Evolutionary conservation across 257 asterid genomes (phyloP).

Genomic region (Solanum pinnatisectum): DNA sequence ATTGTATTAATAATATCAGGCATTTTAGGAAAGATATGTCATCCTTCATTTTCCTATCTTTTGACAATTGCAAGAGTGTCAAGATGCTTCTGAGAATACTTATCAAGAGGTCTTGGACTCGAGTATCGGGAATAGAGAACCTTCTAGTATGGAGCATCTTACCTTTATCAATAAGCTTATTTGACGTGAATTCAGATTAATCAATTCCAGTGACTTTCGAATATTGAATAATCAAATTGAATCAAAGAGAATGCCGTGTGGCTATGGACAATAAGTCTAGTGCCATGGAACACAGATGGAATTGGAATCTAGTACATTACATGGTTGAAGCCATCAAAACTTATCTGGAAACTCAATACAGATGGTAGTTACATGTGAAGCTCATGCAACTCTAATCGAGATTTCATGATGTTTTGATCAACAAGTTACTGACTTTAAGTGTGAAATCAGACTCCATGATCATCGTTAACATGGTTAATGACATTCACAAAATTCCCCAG

Average conservation of each 20-base stretch:
- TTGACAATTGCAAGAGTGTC: not conserved
- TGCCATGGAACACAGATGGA: not conserved
- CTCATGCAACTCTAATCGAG: not conserved
- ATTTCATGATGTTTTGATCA: not conserved
- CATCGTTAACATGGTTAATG: not conserved
- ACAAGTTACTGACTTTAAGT: not conserved
- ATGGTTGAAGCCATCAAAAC: not conserved
- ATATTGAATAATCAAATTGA: not conserved
- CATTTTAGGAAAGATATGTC: not conserved
- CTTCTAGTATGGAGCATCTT: not conserved
- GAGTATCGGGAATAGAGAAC: not conserved
- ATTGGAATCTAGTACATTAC: not conserved
- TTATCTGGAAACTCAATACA: not conserved
- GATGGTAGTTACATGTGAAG: not conserved
- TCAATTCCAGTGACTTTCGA: fast-evolving
- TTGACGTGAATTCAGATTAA: not conserved
- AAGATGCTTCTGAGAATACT: not conserved
- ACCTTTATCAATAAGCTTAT: not conserved
- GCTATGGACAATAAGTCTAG: not conserved
- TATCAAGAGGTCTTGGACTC: not conserved
- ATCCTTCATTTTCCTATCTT: no score
- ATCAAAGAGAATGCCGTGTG: not conserved
- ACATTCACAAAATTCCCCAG: not conserved
- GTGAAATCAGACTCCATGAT: not conserved
- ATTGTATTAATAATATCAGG: no score